These are phyloP conservation scores for Melaleuca quinquenervia DNA, from an alignment of 345 rosid genomes.

Conservation along the genomic window DNA sequence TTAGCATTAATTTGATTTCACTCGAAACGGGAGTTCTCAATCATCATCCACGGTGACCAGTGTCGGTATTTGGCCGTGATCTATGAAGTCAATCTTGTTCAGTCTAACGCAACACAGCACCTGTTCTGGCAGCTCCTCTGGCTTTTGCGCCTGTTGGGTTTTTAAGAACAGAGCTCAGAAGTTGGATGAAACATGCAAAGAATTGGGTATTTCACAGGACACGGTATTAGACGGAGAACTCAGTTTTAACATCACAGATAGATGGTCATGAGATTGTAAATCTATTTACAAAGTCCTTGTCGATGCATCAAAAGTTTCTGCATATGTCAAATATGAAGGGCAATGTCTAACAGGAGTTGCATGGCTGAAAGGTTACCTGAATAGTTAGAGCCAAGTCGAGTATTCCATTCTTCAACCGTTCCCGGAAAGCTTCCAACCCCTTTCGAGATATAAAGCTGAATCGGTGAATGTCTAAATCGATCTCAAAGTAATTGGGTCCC, in stretches of 20 bases:
- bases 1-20: neutral
- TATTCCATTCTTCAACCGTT: constrained; percentile 62
- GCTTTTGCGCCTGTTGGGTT: constrained; percentile 70
- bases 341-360: neutral
- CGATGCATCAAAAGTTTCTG: neutral
- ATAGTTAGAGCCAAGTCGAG: constrained; percentile 79
- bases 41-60: constrained; percentile 36
- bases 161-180: neutral
- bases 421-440: constrained; percentile 86
- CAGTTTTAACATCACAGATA: neutral
- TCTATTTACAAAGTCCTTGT: neutral
- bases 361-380: constrained; percentile 40
- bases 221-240: neutral
- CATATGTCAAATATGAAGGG: neutral
- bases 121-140: constrained; percentile 87
- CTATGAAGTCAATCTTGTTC: constrained; percentile 72
- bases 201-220: neutral
- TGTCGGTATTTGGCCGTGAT: constrained; percentile 65
- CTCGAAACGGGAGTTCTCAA: neutral
- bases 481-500: constrained; percentile 91
- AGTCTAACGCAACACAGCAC: constrained; percentile 73
- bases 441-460: constrained; percentile 89
- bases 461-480: constrained; percentile 85
- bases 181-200: neutral
- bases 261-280: neutral